Evolutionary conservation across 78 protist species (phyloP).

Genomic region (Mastigamoeba balamuthi): DNA sequence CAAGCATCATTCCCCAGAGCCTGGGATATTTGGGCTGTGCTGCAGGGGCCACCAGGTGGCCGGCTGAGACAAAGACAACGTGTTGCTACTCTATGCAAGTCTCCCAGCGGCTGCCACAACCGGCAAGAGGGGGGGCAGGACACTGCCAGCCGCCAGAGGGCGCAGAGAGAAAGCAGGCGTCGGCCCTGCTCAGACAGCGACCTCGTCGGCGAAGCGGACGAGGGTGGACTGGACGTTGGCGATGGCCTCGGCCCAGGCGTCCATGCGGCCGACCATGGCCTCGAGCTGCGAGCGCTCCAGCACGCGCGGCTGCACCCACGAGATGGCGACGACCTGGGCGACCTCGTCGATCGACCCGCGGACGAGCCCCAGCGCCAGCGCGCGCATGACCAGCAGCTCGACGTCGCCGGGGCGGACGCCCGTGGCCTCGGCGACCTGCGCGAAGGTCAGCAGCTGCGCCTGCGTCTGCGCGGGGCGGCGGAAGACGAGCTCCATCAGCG

Average conservation of each 20-base stretch:
- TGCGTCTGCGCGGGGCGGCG: constrained; percentile 5
- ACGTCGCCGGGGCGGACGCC: constrained; percentile 1
- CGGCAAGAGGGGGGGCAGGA: no score
- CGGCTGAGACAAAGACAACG: no score
- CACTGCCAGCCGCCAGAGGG: no score
- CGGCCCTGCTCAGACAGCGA: no score
- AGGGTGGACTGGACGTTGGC: no score
- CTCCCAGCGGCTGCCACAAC: no score
- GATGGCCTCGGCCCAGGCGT: not conserved
- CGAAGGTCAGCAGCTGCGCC: not conserved
- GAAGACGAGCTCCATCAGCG: constrained; percentile 34
- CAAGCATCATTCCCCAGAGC: no score
- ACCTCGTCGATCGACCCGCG: constrained; percentile 48
- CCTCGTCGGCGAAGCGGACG: no score
- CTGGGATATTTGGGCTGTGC: no score
- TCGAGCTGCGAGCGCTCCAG: constrained; percentile 5
- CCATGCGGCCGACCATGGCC: not conserved
- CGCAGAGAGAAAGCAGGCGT: no score
- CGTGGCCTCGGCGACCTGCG: not conserved
- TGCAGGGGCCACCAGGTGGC: no score
- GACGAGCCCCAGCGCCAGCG: constrained; percentile 28
- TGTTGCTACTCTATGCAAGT: no score
- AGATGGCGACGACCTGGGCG: not conserved
- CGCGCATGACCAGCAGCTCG: constrained; percentile 27
- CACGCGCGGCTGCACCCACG: constrained; percentile 56